Evolutionary conservation across 2,329 filamentous ascomycete genomes (phyloP), one percentile per base, ranked within the genome.

Genomic region (Trichoderma sp.): DNA sequence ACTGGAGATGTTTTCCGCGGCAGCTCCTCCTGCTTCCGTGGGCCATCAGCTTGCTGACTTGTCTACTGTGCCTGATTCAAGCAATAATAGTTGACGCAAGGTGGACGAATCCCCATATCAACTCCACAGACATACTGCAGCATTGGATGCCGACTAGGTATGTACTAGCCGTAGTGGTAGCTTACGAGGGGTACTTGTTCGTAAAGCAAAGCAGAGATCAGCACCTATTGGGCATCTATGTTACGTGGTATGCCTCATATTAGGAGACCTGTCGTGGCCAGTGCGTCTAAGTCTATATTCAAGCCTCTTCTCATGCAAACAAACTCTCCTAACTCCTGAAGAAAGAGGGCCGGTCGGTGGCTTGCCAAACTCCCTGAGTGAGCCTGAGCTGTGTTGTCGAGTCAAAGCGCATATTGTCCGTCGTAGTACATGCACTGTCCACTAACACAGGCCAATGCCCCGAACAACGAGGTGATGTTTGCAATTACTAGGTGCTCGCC

Each of bases 401-500:
- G 41, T 56, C 41, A 45, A n/a, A n/a, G 41, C 18, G 16, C 41
- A 18, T 24, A 11, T 33, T 27, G 27, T 31, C 18, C 38, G 21
- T 72, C 27, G 67, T 38, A 12, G 16, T 45, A n/a, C 27, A 31
- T 62, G 59, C 16, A n/a, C 16, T 53, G 56, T 72, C 53, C 38
- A 63, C 29, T 63, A 24, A 35, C 11, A 71, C 18, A 21, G 27
- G 24, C 56, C 69, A 72, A 64, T 45, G 35, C 27, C n/a, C 18
- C 38, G 31, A 35, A 8, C 60, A 29, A n/a, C 67, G 29, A 45
- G 50, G 63, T 56, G 53, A 59, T 68, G 31, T 62, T 56, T 76
- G 75, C 53, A 63, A 24, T 53, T 72, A n/a, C 41, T 45, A n/a
- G 41, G 41, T n/a, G 24, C 53, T 76, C 63, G 35, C 45, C 74